These are phyloP conservation scores for Elsinoe necatrix DNA, from an alignment of 2,329 filamentous ascomycete species.

Conservation along the genomic window DNA sequence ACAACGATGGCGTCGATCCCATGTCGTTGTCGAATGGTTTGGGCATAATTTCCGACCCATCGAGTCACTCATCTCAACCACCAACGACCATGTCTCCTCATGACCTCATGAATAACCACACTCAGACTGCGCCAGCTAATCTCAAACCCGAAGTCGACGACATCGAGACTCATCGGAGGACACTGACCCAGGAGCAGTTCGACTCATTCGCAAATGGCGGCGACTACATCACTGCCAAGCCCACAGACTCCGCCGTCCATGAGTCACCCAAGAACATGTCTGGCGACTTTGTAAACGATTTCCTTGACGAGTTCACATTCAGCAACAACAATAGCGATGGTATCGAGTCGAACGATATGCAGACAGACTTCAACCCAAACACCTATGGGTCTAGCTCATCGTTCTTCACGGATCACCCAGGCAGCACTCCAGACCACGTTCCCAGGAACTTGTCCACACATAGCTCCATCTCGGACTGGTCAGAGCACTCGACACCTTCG, in stretches of 20 bases:
- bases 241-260: not conserved
- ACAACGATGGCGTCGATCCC: slow-evolving; percentile 17
- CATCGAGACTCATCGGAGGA: slow-evolving; percentile 28
- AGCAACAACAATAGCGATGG: not conserved
- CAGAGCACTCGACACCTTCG: slow-evolving; percentile 13
- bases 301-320: slow-evolving; percentile 8
- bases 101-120: slow-evolving; percentile 6
- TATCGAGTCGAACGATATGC: slow-evolving; percentile 14
- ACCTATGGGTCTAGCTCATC: slow-evolving; percentile 10
- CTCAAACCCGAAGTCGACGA: slow-evolving; percentile 10
- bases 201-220: slow-evolving; percentile 27
- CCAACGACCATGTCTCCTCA: slow-evolving; percentile 15
- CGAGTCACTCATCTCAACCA: not conserved
- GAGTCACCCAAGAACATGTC: slow-evolving; percentile 12
- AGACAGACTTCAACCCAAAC: not conserved
- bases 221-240: slow-evolving; percentile 9
- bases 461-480: slow-evolving; percentile 18
- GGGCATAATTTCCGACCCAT: slow-evolving; percentile 10
- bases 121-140: not conserved
- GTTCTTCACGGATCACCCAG: slow-evolving; percentile 3
- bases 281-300: slow-evolving; percentile 1
- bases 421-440: slow-evolving; percentile 3
- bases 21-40: slow-evolving; percentile 18
- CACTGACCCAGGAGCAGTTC: slow-evolving; percentile 32
- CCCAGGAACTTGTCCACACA: slow-evolving; percentile 14